Base-by-base conservation (phyloP, 2,329 filamentous ascomycete species). In the Pseudocercospora musae region DNA sequence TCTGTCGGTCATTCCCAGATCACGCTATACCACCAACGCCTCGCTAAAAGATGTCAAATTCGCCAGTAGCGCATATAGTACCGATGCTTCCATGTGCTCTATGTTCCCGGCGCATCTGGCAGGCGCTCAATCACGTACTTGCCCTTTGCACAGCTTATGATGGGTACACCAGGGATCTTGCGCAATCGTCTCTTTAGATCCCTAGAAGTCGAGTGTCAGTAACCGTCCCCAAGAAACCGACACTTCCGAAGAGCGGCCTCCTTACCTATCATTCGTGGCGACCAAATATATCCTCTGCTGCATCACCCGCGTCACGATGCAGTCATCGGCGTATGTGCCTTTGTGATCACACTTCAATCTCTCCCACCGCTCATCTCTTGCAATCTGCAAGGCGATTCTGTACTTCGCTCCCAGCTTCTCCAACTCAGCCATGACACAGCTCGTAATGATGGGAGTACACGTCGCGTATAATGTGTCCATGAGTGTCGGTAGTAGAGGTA, bases 381-480 rank as follows among this genome's bases (percentile, higher is more conserved):
- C 95, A 58, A 97, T 92, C 13, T 89, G 82, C 60, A 96, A 78
- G 0, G 94, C 93, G 59, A 98, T 87, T 7, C 93, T 82, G 79
- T 96, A 99, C 74, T 95, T 95, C 2, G 87, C 86, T 0, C 94
- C 93, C 9, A 97, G 83, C 75, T 96, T 96, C 75, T 96, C 92
- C 67, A 97, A 78, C 76, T 96, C 92, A 59, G 88, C 89, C 84
- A 93, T 88, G 69, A 88, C 88, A 79, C 90, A 93, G 68, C 86
- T 85, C 1, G 92, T 96, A 68, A 98, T 92, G 67, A 95, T 89
- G 18, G 92, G 92, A 21, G 88, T 91, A 75, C 91, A 95, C 72
- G 96, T 96, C 18, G 94, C 94, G 75, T 93, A 96, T 4, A 99
- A 84, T 58, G 91, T 90, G 76, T 97, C 92, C 91, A 97, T 96